These are phyloP conservation scores for Fragaria nilgerrensis DNA, from an alignment of 306 rosid genomes.

Conservation along the genomic window DNA sequence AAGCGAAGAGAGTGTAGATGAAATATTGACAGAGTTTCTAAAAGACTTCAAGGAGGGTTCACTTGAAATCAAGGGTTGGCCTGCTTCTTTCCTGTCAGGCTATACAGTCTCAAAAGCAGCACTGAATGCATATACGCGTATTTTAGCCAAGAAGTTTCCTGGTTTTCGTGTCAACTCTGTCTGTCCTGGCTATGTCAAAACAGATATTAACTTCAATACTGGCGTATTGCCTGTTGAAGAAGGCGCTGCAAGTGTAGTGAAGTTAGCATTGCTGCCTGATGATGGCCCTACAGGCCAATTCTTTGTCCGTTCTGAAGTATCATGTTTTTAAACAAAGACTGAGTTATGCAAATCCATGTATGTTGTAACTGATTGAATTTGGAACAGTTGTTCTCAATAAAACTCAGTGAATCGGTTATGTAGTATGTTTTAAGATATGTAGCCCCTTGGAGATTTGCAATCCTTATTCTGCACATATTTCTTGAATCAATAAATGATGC, in stretches of 20 bases:
- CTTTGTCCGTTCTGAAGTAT: constrained; percentile 27
- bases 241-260: constrained; percentile 48
- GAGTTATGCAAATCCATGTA: background rate
- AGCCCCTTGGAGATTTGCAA: background rate
- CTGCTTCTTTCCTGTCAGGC: constrained; percentile 10
- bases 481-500: too few species aligned
- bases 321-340: constrained; percentile 4
- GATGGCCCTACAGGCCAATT: constrained; percentile 50
- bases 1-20: constrained; percentile 44
- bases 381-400: too few species aligned
- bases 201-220: constrained; percentile 33
- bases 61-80: constrained; percentile 48
- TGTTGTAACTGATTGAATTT: background rate
- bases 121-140: constrained; percentile 43
- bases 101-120: constrained; percentile 48
- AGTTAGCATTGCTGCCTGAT: constrained; percentile 45
- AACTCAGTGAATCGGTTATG: background rate
- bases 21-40: constrained; percentile 33
- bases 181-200: constrained; percentile 52
- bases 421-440: background rate
- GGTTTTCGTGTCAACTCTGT: constrained; percentile 38
- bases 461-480: background rate
- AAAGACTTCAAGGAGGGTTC: constrained; percentile 43
- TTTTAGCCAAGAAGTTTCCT: constrained; percentile 42
- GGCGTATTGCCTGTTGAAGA: constrained; percentile 42